Evolutionary conservation across 163 green algal genomes (phyloP), one percentile per base, ranked within the genome.

Genomic region (Scenedesmus sp.): DNA sequence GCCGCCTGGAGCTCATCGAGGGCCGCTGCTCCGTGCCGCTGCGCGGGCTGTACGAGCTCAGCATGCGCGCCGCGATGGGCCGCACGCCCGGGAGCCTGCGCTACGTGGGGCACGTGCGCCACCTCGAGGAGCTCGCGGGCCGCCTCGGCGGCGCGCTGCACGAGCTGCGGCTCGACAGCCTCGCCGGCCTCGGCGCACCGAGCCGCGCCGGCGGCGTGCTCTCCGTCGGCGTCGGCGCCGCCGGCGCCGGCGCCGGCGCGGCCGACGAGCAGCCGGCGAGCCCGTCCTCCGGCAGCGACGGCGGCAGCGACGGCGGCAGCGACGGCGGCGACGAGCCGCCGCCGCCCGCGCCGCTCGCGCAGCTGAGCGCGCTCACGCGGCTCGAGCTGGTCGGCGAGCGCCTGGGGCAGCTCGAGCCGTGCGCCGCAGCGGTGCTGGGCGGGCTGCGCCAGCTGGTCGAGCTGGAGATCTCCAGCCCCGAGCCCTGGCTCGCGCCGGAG

Each of bases 81-180:
- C 36, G 69, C 26, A 77, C 69, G 22, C 69, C 69, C 18, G 69
- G 69, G 10, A 42, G 45, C 3, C 36, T 77, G 53, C 47, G 69
- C 11, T 77, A 77, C 51, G 42, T 4, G 6, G 69, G 69, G 4
- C 69, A 77, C 29, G 69, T 67, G 20, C 34, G 69, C 36, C 69
- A 77, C 31, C 53, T 67, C 1, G 69, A 77, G 44, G 69, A 77
- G 69, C 44, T 77, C n/a, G 69, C 69, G 7, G 24, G 69, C n/a
- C 56, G 69, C 34, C 26, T 77, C n/a, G 69, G 69, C 29, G 53
- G 36, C 24, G 69, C 69, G 28, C 54, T 77, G 53, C 58, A 77
- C 36, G 53, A 77, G 54, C 54, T 77, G 36, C 39, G 69, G 36
- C 36, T 77, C 36, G 69, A 67, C 54, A 77, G 69, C 54, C 31